These are phyloP conservation scores for Aquilaria malaccensis DNA, from an alignment of 345 rosid species.

Conservation along the genomic window DNA sequence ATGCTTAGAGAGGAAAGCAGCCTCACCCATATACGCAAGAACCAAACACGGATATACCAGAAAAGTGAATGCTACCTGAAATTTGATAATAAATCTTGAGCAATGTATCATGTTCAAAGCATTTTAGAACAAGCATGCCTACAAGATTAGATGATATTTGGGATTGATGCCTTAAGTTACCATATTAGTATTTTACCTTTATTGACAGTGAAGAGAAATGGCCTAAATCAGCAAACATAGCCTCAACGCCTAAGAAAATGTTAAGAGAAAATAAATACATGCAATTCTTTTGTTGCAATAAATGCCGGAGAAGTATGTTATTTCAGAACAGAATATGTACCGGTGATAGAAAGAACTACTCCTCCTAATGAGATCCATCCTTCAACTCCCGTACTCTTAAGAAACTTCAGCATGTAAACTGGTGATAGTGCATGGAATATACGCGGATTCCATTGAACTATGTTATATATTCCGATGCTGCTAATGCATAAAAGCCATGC, in stretches of 20 bases:
- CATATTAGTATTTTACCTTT: constrained; percentile 35
- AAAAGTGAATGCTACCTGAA: constrained; percentile 65
- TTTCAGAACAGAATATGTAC: constrained; percentile 23
- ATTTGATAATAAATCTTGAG: background rate
- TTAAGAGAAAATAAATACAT: constrained; percentile 12
- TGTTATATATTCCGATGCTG: constrained; percentile 69
- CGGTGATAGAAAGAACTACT: constrained; percentile 78
- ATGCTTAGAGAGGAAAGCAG: constrained; percentile 75
- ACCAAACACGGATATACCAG: constrained; percentile 78
- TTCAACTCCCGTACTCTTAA: constrained; percentile 53
- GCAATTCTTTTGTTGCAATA: constrained; percentile 5
- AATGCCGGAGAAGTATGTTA: background rate
- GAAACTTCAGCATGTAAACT: constrained; percentile 65
- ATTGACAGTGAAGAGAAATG: constrained; percentile 81
- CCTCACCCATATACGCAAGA: constrained; percentile 93
- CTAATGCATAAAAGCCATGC: constrained; percentile 72
- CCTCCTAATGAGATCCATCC: constrained; percentile 96
- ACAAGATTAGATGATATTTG: background rate
- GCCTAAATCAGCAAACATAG: constrained; percentile 82
- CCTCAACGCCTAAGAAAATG: constrained; percentile 58
- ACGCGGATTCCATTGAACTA: constrained; percentile 63
- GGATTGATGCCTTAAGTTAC: background rate
- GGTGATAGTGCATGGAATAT: constrained; percentile 76
- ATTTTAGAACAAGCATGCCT: background rate
- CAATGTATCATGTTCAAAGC: background rate